A percentile compares a stretch with the other conserved stretches of the same genome.
phyloP scores from a whole-genome alignment of 768 basidiomycete genomes.

The Termitomyces bulborhizus region DNA sequence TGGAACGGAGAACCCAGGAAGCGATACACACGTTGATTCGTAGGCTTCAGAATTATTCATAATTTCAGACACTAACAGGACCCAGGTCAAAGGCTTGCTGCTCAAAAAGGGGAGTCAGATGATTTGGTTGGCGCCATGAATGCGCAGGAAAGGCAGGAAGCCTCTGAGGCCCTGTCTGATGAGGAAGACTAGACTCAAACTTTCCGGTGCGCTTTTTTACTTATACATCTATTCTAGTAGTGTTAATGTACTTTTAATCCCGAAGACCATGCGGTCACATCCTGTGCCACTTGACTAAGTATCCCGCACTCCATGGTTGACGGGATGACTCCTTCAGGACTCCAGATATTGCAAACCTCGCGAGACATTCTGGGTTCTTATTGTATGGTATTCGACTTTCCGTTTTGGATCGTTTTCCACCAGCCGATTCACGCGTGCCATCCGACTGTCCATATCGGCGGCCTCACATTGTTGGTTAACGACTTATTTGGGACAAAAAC shows the following conservation, averaged over 20 bases:
- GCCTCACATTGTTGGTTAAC: neutral
- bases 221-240: constrained; percentile 4
- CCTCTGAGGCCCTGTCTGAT: constrained; percentile 47
- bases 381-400: too few species aligned
- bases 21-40: constrained; percentile 90
- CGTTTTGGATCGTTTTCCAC: neutral
- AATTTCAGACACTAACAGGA: neutral
- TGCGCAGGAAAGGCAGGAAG: constrained; percentile 58
- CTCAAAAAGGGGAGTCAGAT: constrained; percentile 73
- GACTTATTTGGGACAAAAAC: neutral
- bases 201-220: constrained; percentile 16
- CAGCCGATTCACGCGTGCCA: too few species aligned
- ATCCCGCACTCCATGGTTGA: neutral
- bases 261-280: constrained; percentile 16
- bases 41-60: constrained; percentile 33
- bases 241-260: neutral
- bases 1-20: constrained; percentile 91
- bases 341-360: too few species aligned
- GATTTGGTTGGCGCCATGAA: constrained; percentile 82
- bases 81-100: constrained; percentile 71
- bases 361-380: neutral
- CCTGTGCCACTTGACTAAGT: neutral
- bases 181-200: constrained; percentile 42
- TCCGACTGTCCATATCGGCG: neutral
- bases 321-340: neutral